A percentile compares a stretch with the other conserved stretches of the same genome.
These are phyloP conservation scores for Ganoderma boninense DNA, from an alignment of 1,284 basidiomycete genomes.

Conservation along the genomic window DNA sequence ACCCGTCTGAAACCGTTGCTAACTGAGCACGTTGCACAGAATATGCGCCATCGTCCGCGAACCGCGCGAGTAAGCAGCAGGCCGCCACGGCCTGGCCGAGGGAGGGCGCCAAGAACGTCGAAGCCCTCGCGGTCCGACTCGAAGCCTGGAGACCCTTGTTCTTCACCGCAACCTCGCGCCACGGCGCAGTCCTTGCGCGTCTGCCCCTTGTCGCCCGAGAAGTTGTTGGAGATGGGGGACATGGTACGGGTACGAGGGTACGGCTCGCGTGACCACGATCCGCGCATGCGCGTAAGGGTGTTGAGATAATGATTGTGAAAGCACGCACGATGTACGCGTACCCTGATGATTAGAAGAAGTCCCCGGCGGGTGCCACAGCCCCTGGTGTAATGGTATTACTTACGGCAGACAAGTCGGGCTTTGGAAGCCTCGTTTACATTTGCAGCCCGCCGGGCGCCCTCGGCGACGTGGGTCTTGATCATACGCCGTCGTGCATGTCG, in stretches of 20 bases:
- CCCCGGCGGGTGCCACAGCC: slow-evolving; percentile 11
- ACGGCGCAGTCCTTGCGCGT: slow-evolving; percentile 1
- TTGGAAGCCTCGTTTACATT: slow-evolving; percentile 28
- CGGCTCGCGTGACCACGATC: slow-evolving; percentile 4
- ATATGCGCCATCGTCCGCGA: slow-evolving; percentile 3
- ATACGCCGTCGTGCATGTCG: slow-evolving; percentile 1
- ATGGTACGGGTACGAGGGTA: not conserved
- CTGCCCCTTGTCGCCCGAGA: slow-evolving; percentile 1
- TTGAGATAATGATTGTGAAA: slow-evolving; percentile 12
- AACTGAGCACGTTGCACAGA: slow-evolving; percentile 4
- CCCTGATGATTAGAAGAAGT: slow-evolving; percentile 7
- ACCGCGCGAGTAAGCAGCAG: slow-evolving; percentile 2
- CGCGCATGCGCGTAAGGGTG: slow-evolving; percentile 17
- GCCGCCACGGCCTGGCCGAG: not conserved
- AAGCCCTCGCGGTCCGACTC: slow-evolving; percentile 2
- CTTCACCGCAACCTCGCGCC: not conserved
- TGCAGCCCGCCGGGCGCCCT: slow-evolving; percentile 13
- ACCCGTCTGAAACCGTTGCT: slow-evolving; percentile 2
- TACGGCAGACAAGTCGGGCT: not conserved
- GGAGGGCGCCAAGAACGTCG: not conserved
- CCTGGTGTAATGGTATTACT: slow-evolving; percentile 15
- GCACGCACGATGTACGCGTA: slow-evolving; percentile 2
- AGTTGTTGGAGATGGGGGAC: not conserved
- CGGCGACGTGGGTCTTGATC: slow-evolving; percentile 14
- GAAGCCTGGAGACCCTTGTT: not conserved